Conservation (phyloP, 139 green algal genomes). For the Chlamydomonas urium region DNA sequence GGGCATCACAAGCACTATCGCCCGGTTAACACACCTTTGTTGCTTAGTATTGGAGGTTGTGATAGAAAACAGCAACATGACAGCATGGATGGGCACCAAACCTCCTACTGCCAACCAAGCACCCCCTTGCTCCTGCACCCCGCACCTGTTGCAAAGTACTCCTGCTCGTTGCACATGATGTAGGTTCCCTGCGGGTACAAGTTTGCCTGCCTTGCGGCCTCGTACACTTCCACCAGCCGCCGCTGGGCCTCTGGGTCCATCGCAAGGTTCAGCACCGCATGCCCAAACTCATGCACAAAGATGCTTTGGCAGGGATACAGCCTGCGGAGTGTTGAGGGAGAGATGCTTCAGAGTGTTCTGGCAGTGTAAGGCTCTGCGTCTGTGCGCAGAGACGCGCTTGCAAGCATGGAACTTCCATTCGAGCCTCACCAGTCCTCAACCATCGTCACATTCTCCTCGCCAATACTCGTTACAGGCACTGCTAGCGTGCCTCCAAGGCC, state of each 20-base stretch:
- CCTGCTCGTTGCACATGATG: slow-evolving; percentile 64
- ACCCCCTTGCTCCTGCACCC: background rate
- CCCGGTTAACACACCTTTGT: too few relatives aligned
- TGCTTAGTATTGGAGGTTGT: background rate
- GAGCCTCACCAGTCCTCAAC: background rate
- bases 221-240: slow-evolving; percentile 4
- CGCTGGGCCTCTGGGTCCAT: slow-evolving; percentile 7
- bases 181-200: slow-evolving; percentile 35
- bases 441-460: slow-evolving; percentile 58
- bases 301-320: slow-evolving; percentile 42
- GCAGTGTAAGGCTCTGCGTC: too few relatives aligned
- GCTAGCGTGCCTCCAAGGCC: slow-evolving; percentile 60
- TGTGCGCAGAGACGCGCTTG: too few relatives aligned
- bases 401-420: too few relatives aligned
- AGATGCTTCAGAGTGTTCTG: too few relatives aligned
- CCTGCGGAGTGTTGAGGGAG: too few relatives aligned
- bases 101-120: background rate
- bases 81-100: background rate
- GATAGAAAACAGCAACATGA: background rate
- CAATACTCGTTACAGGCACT: slow-evolving; percentile 44
- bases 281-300: slow-evolving; percentile 44
- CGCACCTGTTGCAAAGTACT: slow-evolving; percentile 63
- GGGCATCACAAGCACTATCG: too few relatives aligned
- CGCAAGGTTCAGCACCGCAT: slow-evolving; percentile 49
- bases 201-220: background rate